Percentiles rank a stretch among this genome's conserved stretches.
These are phyloP conservation scores for Trametes cingulata DNA, from an alignment of 768 basidiomycete genomes.

Conservation along the genomic window DNA sequence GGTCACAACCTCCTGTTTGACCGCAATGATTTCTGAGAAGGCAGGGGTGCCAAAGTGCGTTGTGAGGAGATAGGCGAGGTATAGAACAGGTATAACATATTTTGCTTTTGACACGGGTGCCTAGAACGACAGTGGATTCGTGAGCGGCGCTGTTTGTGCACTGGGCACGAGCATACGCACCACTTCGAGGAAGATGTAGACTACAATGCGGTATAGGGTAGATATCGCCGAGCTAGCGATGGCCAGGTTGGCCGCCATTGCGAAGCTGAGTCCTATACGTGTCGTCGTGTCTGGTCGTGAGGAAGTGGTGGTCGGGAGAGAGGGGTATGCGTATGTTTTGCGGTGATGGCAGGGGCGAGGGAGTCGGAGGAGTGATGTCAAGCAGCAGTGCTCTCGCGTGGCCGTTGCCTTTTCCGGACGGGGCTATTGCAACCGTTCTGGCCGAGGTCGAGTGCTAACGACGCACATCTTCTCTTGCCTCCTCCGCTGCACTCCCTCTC, in stretches of 20 bases:
- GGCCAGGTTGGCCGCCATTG: slow-evolving; percentile 20
- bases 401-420: background rate
- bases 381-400: slow-evolving; percentile 3
- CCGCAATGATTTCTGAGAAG: background rate
- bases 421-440: background rate
- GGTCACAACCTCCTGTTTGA: slow-evolving; percentile 18
- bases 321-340: too few relatives aligned
- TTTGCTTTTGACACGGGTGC: slow-evolving; percentile 42
- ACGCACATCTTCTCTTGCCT: background rate
- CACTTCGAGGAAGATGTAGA: slow-evolving; percentile 53
- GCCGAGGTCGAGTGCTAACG: background rate
- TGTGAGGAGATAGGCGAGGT: slow-evolving; percentile 28
- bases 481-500: background rate
- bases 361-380: slow-evolving; percentile 17
- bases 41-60: slow-evolving; percentile 13
- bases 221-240: slow-evolving; percentile 30
- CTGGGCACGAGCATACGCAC: slow-evolving; percentile 33
- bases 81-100: slow-evolving; percentile 33
- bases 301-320: background rate
- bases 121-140: slow-evolving; percentile 27
- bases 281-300: slow-evolving; percentile 6
- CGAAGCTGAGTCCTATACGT: background rate
- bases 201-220: slow-evolving; percentile 43
- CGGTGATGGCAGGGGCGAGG: background rate
- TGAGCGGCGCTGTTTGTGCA: background rate